Evolutionary conservation across 1,284 basidiomycete genomes (phyloP), one percentile per base, ranked within the genome.

Genomic region (Gastroboletus turbinatus): DNA sequence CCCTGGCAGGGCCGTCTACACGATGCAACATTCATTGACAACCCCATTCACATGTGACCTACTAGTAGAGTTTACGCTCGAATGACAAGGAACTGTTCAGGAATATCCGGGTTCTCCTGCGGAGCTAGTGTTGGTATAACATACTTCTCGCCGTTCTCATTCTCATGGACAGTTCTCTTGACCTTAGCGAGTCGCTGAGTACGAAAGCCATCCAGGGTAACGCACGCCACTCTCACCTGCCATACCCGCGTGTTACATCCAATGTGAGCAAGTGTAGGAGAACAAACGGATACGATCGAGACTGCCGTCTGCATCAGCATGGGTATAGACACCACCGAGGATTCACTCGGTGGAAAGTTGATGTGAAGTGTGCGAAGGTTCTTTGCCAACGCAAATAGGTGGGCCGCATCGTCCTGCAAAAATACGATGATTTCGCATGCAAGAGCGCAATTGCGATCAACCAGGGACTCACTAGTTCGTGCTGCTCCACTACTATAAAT

Each of bases 61-160:
- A n/a, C n/a, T n/a, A n/a, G n/a, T n/a, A 38, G 21, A 36, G 32
- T 23, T 67, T 49, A 68, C 30, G 57, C 54, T n/a, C 82, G 75
- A 17, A 87, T 78, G 33, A 90, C 87, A 38, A 88, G 76, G 60
- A 90, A 88, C 48, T 82, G 82, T 60, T 90, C 88, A 40, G 88
- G 88, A 14, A 90, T 74, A 61, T 87, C 85, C 5, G 81, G 80
- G 53, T 73, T 80, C 61, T 88, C 85, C 60, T 85, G 88, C 1
- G 76, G 74, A 4, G 70, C 74, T 6, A 90, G 71, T 4, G 62
- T 67, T 6, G 76, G 76, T 45, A 74, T 68, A 14, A 74, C 64
- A 9, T 65, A 65, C 30, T 79, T 69, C 27, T 62, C 65, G 0
- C 79, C 78, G 39, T 75, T 66, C 27, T 74, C 74, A 8, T 73